Evolutionary conservation across 345 rosid genomes (phyloP).

Genomic region (Mangifera indica): DNA sequence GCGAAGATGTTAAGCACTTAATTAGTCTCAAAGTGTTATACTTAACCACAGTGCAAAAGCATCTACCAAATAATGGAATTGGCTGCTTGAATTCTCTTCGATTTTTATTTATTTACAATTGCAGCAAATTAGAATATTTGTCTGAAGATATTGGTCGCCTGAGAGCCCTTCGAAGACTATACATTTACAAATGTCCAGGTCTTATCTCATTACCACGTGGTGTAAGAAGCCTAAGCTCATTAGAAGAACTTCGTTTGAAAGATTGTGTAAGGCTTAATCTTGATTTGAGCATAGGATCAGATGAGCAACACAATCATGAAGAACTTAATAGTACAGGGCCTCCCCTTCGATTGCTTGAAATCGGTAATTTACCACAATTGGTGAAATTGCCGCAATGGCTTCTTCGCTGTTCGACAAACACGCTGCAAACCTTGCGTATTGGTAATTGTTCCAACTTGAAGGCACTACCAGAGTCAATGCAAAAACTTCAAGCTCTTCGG

Average conservation of each 20-base stretch:
- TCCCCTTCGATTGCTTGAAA: slow-evolving; percentile 16
- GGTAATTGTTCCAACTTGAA: too few relatives aligned
- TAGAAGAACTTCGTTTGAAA: slow-evolving; percentile 25
- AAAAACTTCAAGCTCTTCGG: too few relatives aligned
- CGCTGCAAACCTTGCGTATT: too few relatives aligned
- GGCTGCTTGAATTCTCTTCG: slow-evolving; percentile 27
- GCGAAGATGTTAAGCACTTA: slow-evolving; percentile 16
- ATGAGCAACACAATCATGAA: too few relatives aligned
- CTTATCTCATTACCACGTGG: slow-evolving; percentile 23
- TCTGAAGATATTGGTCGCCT: slow-evolving; percentile 7
- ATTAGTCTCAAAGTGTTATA: slow-evolving; percentile 22
- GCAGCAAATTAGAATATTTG: slow-evolving; percentile 22
- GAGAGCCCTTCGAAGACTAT: neutral
- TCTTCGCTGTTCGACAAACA: slow-evolving; percentile 11
- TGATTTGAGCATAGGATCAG: neutral
- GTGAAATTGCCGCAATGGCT: slow-evolving; percentile 31
- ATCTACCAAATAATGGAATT: slow-evolving; percentile 18
- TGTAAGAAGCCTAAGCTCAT: slow-evolving; percentile 5
- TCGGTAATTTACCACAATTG: slow-evolving; percentile 18
- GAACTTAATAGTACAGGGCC: neutral
- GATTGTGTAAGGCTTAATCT: slow-evolving; percentile 25
- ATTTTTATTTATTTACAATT: slow-evolving; percentile 15
- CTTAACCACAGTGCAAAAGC: slow-evolving; percentile 23
- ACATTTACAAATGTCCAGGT: slow-evolving; percentile 4
- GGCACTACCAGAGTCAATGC: too few relatives aligned